Evolutionary conservation across 768 basidiomycete genomes (phyloP), one percentile per base, ranked within the genome.

Genomic region (Pleurotus djamor): DNA sequence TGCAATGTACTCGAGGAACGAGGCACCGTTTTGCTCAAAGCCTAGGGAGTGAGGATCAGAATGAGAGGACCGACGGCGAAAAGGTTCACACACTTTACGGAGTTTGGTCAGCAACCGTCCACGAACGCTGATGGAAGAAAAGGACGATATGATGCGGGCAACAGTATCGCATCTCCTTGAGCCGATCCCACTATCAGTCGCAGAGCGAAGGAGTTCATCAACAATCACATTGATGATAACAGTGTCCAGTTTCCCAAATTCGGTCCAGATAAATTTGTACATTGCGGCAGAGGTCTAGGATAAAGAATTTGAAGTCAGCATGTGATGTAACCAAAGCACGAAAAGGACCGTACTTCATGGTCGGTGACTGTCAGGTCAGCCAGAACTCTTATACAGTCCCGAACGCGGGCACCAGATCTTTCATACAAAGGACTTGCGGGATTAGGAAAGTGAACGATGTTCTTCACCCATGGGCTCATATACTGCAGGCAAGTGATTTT

Each of bases 401-500:
- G 84, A 17, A 96, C 74, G 63, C 87, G 82, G 9, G 89, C 85
- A 7, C 86, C 88, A 0, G 89, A 87, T 33, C 85, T 82, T 57
- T 91, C 89, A 59, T 83, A 91, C 35, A 89, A 74, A n/a, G 80
- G 66, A 63, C 81, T 81, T 2, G 86, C 83, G 1, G 92, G 87
- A 64, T 88, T 88, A 32, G 83, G 81, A 62, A 91, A 95, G 12
- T 77, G 71, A 2, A 83, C 77, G 1, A 97, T 77, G 66, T 96
- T 95, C 68, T 82, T 86, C 44, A 96, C 83, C 95, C 94, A 97
- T 3, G 95, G 94, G 43, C 82, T 85, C 79, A 96, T 80, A 67
- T 94, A 95, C 60, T 89, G 85, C 17, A 96, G 69, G 66, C 88
- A 93, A 60, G 81, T 83, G 43, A 91, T 84, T 41, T 87, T 86